These are phyloP conservation scores for Syncephalastrum monosporum DNA, from an alignment of 371 early-diverging fungal species.

Conservation along the genomic window DNA sequence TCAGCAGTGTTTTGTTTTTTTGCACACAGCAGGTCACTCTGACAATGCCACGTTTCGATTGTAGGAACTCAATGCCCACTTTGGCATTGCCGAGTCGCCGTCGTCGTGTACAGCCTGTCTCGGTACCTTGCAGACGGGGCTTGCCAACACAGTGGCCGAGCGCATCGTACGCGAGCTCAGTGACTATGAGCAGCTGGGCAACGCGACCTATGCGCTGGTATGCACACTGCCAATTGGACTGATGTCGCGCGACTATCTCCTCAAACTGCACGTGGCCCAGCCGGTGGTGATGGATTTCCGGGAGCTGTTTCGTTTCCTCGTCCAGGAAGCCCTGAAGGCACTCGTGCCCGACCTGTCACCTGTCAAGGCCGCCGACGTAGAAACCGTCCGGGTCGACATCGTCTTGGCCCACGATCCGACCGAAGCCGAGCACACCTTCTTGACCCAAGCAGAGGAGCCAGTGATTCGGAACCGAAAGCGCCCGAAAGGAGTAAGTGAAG, in stretches of 20 bases:
- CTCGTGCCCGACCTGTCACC: conserved; percentile 10
- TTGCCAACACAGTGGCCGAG: conserved; percentile 25
- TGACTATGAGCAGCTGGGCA: conserved; percentile 32
- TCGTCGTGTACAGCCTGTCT: conserved; percentile 45
- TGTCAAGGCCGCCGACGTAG: background rate
- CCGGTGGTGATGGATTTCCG: conserved; percentile 36
- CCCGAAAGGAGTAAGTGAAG: conserved; percentile 47
- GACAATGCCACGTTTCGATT: background rate
- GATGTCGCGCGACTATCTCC: conserved; percentile 51
- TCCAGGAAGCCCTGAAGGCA: conserved; percentile 34
- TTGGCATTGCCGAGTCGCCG: conserved; percentile 1
- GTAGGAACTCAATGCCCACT: conserved; percentile 20
- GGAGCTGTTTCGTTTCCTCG: conserved; percentile 47
- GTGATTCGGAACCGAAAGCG: conserved; percentile 57
- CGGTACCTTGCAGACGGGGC: conserved; percentile 45
- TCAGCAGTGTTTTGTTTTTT: background rate
- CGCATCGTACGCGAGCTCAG: conserved; percentile 24
- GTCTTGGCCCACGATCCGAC: conserved; percentile 60
- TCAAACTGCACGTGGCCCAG: conserved; percentile 33
- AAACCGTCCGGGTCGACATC: conserved; percentile 53
- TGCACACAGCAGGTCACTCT: background rate
- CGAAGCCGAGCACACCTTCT: conserved; percentile 60
- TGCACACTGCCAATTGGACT: conserved; percentile 54
- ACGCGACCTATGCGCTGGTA: conserved; percentile 39
- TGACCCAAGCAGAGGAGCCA: conserved; percentile 59